Evolutionary conservation across 257 asterid species (phyloP), one percentile per base, ranked within the genome.

Genomic region (Salvia splendens): DNA sequence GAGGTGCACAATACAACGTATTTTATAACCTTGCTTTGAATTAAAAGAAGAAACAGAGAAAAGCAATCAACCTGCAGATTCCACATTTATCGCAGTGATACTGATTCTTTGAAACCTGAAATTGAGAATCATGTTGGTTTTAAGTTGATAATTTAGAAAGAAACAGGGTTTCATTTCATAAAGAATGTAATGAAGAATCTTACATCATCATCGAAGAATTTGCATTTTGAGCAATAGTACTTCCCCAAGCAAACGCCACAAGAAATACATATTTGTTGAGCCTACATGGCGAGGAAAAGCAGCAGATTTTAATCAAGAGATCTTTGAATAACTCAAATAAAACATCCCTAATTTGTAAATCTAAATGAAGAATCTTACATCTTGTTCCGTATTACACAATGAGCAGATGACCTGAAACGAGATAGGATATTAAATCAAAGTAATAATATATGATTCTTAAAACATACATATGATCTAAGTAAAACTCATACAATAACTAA

Each of bases 41-140:
- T 28, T 7, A 66, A 14, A 30, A 16, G 9, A 14, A 17, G 42
- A 24, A 6, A 10, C 4, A 2, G 40, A 24, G 9, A 58, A 28
- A 61, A 12, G 30, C 40, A 59, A 52, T 20, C 38, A 28, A 86
- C 95, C 95, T 85, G 90, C 96, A 88, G 63, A 88, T 88, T 79
- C 89, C 94, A 74, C 94, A 88, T 78, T 76, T 73, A 11, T 88
- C 91, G 47, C 96, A 88, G 75, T 88, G 94, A 67, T 80, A 88
- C 50, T 88, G 93, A 62, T 80, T 72, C 86, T 88, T 88, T 2
- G 88, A 83, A 4, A 84, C 85, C 90, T 85, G 52, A 16, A 38
- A 46, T 63, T 68, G 17, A 20, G 12, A 30, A 43, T 8, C 1
- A 1, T 57, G 24, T 47, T 46, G 15, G 15, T 10, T 43, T 42